Evolutionary conservation across 2,329 filamentous ascomycete genomes (phyloP).

Genomic region (Clarireedia homoeocarpa): DNA sequence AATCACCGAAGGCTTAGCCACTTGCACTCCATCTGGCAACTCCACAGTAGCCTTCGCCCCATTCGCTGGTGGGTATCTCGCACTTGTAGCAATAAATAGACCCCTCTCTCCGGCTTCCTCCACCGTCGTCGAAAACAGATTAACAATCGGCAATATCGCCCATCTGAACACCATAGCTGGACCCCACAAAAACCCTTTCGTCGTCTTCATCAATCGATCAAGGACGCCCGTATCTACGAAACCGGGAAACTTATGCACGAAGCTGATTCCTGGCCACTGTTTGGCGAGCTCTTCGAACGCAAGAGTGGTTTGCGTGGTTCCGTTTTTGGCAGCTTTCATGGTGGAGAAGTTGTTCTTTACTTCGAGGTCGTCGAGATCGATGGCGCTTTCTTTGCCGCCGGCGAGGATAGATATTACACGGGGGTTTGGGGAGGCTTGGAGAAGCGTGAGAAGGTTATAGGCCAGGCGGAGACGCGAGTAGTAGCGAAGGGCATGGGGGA

Average conservation of each 20-base stretch:
- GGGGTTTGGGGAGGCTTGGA: constrained; percentile 37
- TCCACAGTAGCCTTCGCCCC: constrained; percentile 16
- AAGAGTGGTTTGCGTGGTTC: constrained; percentile 44
- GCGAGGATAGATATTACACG: constrained; percentile 48
- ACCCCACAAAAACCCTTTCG: constrained; percentile 19
- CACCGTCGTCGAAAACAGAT: constrained; percentile 23
- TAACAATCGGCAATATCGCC: constrained; percentile 25
- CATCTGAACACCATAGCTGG: constrained; percentile 17
- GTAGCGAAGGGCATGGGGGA: constrained; percentile 42
- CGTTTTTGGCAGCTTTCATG: constrained; percentile 36
- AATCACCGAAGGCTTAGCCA: constrained; percentile 21
- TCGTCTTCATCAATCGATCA: constrained; percentile 17
- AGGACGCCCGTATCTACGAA: constrained; percentile 27
- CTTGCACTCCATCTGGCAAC: constrained; percentile 15
- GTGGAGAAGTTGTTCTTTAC: constrained; percentile 29
- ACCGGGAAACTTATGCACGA: constrained; percentile 35
- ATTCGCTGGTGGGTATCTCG: constrained; percentile 25
- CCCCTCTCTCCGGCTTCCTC: constrained; percentile 34
- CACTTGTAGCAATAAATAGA: constrained; percentile 32
- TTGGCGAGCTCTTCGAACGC: constrained; percentile 41
- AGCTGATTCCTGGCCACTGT: constrained; percentile 34
- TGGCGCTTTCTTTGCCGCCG: constrained; percentile 44
- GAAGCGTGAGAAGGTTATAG: constrained; percentile 47
- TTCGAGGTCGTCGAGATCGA: constrained; percentile 38
- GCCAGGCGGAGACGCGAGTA: constrained; percentile 52